These are phyloP conservation scores for Plectosphaerella sp. DNA, from an alignment of 2,329 filamentous ascomycete genomes.

Conservation along the genomic window DNA sequence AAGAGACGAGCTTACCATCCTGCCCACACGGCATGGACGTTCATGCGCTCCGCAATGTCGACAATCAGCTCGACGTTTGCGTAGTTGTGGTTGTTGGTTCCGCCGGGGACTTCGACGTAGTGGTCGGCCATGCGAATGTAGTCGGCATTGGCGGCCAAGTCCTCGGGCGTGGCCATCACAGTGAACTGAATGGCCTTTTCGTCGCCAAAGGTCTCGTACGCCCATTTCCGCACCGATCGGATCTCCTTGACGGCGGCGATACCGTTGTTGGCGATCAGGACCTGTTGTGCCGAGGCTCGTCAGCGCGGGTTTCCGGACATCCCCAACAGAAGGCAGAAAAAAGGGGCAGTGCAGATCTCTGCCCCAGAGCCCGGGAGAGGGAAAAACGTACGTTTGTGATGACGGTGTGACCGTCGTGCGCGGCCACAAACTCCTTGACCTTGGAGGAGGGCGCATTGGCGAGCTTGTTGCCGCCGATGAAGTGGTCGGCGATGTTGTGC, in stretches of 20 bases:
- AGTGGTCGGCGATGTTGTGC: constrained; percentile 83
- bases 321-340: not conserved
- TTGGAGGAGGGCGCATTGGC: constrained; percentile 75
- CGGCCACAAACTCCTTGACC: constrained; percentile 93
- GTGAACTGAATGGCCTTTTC: constrained; percentile 98
- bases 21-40: constrained; percentile 97
- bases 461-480: constrained; percentile 91
- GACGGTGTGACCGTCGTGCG: constrained; percentile 90
- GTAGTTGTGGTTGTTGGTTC: constrained; percentile 99
- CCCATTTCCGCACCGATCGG: constrained; percentile 98
- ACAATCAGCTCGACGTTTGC: constrained; percentile 99
- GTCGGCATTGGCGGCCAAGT: constrained; percentile 94
- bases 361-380: not conserved
- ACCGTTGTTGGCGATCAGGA: constrained; percentile 98
- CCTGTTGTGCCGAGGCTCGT: constrained; percentile 45
- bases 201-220: constrained; percentile 98
- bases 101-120: constrained; percentile 97
- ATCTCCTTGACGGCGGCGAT: constrained; percentile 99
- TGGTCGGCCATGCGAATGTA: constrained; percentile 99
- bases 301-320: not conserved
- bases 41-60: constrained; percentile 96
- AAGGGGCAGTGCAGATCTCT: not conserved
- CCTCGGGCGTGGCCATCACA: constrained; percentile 98
- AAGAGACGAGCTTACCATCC: constrained; percentile 67
- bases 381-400: constrained; percentile 83